phyloP scores from a whole-genome alignment of 208 protist genomes.

The Acanthamoeba royreba region DNA sequence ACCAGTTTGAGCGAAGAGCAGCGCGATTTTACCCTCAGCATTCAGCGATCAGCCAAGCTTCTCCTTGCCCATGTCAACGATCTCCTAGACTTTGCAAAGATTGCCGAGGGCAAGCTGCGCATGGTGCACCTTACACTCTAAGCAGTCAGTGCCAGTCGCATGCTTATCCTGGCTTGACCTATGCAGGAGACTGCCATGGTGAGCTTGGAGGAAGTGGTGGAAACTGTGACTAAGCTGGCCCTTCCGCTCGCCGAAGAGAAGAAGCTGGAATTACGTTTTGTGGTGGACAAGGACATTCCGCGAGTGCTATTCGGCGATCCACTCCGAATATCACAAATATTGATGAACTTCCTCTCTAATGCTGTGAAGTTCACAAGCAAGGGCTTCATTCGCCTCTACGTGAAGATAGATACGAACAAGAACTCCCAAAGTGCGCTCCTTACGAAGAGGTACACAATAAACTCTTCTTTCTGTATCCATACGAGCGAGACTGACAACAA shows the following conservation, averaged over 20 bases:
- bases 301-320: constrained; percentile 2
- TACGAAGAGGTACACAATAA: too few species aligned
- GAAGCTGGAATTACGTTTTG: not conserved
- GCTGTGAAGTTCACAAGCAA: constrained; percentile 6
- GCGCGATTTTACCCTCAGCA: not conserved
- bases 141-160: not conserved
- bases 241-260: not conserved
- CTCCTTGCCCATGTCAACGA: constrained; percentile 9
- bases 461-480: not conserved
- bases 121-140: not conserved
- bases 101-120: not conserved
- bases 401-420: too few species aligned
- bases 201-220: not conserved
- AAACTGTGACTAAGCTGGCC: not conserved
- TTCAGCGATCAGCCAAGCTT: not conserved
- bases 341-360: not conserved
- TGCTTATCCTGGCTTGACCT: not conserved
- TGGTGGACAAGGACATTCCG: not conserved
- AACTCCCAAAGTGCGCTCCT: too few species aligned
- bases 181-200: not conserved
- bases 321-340: not conserved
- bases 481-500: not conserved
- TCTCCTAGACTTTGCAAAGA: constrained; percentile 33
- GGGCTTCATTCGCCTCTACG: not conserved
- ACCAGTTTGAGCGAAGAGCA: not conserved